phyloP scores from a whole-genome alignment of 1,139 yeast genomes.

The Entelexis sorbosivorans region DNA sequence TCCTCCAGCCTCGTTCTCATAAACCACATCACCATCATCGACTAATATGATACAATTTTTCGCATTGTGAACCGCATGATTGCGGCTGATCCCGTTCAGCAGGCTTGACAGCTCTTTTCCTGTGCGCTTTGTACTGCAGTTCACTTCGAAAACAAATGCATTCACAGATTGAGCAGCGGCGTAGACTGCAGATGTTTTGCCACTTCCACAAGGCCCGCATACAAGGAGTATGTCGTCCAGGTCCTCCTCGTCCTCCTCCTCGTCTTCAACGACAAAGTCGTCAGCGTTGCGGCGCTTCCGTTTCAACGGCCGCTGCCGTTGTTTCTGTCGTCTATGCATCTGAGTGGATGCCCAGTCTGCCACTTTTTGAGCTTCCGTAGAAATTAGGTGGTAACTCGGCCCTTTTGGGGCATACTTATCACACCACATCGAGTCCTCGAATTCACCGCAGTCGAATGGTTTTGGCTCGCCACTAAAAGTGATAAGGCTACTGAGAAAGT shows the following conservation, averaged over 20 bases:
- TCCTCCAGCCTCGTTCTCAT: slow-evolving; percentile 57
- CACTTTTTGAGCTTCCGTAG: neutral
- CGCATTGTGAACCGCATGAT: slow-evolving; percentile 57
- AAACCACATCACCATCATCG: slow-evolving; percentile 78
- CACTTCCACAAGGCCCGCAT: slow-evolving; percentile 62
- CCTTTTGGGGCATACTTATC: slow-evolving; percentile 26
- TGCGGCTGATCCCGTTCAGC: slow-evolving; percentile 71
- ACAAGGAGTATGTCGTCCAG: slow-evolving; percentile 39
- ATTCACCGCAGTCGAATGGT: slow-evolving; percentile 26
- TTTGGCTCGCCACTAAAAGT: neutral
- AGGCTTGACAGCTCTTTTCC: slow-evolving; percentile 56
- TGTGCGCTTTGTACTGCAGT: slow-evolving; percentile 60
- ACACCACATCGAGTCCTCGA: slow-evolving; percentile 26
- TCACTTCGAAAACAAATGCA: slow-evolving; percentile 75
- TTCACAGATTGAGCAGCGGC: slow-evolving; percentile 53
- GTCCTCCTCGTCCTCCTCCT: slow-evolving; percentile 27
- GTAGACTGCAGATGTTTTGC: slow-evolving; percentile 67
- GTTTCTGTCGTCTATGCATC: slow-evolving; percentile 4
- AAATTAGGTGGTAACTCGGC: slow-evolving; percentile 11
- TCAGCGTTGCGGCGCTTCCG: slow-evolving; percentile 26
- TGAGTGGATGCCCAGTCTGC: slow-evolving; percentile 17
- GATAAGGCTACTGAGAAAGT: neutral
- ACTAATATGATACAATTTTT: slow-evolving; percentile 62
- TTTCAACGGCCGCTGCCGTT: slow-evolving; percentile 3
- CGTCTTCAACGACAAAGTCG: slow-evolving; percentile 40